These are phyloP conservation scores for Rubus idaeus DNA, from an alignment of 306 rosid species.

Conservation along the genomic window DNA sequence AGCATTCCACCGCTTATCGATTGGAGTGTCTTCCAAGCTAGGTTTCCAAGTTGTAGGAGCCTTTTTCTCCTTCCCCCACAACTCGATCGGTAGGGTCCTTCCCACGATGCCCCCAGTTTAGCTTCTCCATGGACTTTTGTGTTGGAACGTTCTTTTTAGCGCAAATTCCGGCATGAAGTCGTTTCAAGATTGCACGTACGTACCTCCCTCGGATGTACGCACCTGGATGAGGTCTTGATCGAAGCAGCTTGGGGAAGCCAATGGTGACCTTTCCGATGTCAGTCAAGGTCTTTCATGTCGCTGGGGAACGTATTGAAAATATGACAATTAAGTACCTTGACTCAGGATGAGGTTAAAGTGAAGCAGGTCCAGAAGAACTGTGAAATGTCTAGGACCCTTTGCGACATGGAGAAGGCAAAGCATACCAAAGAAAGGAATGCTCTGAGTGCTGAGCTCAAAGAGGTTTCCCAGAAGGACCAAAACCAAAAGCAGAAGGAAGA, in stretches of 20 bases:
- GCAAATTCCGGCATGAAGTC: too few species aligned
- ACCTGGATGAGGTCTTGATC: background rate
- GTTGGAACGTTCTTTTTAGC: too few species aligned
- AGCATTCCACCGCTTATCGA: too few species aligned
- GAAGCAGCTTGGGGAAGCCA: background rate
- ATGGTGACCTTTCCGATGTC: background rate
- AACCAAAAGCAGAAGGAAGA: background rate
- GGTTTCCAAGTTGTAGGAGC: too few species aligned
- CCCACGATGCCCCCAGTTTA: too few species aligned
- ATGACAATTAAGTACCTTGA: background rate
- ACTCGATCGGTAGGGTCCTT: too few species aligned
- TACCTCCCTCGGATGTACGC: too few species aligned
- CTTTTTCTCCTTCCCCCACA: too few species aligned
- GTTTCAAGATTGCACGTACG: too few species aligned
- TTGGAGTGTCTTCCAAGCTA: too few species aligned
- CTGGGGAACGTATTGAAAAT: background rate
- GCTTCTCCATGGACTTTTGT: too few species aligned
- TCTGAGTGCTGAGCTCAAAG: background rate
- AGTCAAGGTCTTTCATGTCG: background rate
- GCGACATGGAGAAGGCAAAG: background rate
- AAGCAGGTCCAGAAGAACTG: background rate
- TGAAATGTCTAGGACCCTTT: background rate
- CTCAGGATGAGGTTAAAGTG: slow-evolving; percentile 8
- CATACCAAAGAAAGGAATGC: background rate
- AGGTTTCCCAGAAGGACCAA: background rate